Evolutionary conservation across 176 grass and related monocot genomes (phyloP).

Genomic region (Poa annua): DNA sequence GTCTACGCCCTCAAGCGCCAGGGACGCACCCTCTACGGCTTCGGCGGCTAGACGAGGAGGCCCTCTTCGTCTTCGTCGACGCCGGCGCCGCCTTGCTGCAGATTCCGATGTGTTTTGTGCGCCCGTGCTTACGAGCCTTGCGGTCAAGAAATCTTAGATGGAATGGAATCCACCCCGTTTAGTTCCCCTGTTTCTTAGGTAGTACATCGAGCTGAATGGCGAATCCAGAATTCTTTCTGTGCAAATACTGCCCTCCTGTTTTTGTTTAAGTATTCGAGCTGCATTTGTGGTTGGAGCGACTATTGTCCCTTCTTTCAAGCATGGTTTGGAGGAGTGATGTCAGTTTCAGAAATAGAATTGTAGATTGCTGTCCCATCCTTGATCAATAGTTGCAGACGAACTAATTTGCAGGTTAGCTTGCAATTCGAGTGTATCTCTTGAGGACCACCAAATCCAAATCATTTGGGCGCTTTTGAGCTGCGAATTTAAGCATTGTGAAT

Average conservation of each 20-base stretch:
- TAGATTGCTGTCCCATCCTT: too few species aligned
- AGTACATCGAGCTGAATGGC: conserved; percentile 8
- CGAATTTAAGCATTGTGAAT: too few species aligned
- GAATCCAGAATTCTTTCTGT: neutral
- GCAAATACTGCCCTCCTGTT: neutral
- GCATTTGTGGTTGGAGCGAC: neutral
- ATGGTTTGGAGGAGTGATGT: too few species aligned
- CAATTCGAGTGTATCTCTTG: too few species aligned
- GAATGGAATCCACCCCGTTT: conserved; percentile 21
- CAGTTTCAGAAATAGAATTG: too few species aligned
- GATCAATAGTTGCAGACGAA: too few species aligned
- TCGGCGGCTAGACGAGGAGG: conserved; percentile 51
- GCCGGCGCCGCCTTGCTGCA: too few species aligned
- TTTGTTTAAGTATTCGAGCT: too few species aligned
- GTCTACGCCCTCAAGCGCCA: conserved; percentile 93
- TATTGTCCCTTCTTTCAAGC: too few species aligned
- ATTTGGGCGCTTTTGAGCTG: too few species aligned
- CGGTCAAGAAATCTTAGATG: conserved; percentile 30
- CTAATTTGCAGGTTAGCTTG: too few species aligned
- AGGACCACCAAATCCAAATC: too few species aligned
- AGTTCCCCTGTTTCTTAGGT: neutral
- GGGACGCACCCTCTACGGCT: conserved; percentile 86
- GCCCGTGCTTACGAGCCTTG: conserved; percentile 33
- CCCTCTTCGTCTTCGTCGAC: neutral
- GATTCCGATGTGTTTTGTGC: neutral